Conservation (phyloP, 2,329 filamentous ascomycete species). For the Lojkania enalia region DNA sequence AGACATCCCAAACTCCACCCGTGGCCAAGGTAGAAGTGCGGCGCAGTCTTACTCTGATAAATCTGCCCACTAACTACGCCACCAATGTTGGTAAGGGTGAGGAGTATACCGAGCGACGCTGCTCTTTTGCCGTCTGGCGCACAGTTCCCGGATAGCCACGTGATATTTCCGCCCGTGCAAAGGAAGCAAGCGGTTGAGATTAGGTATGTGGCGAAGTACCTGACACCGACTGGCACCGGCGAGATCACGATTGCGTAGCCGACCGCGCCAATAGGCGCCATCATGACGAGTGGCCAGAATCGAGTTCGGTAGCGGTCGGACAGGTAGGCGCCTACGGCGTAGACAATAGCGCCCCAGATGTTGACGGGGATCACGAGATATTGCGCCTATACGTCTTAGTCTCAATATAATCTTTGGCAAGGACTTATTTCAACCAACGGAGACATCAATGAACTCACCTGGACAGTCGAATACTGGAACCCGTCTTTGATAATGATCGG, state of each 20-base stretch:
- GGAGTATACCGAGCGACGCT: conserved; percentile 33
- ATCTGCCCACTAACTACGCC: conserved; percentile 41
- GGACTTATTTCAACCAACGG: not conserved
- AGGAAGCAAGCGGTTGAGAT: conserved; percentile 39
- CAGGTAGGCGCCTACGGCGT: conserved; percentile 44
- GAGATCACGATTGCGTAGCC: conserved; percentile 38
- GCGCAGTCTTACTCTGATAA: conserved; percentile 33
- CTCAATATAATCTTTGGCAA: not conserved
- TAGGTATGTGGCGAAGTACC: conserved; percentile 40
- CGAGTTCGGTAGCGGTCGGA: conserved; percentile 44
- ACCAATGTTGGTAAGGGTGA: conserved; percentile 40
- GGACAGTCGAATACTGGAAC: conserved; percentile 45
- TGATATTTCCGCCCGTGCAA: conserved; percentile 39
- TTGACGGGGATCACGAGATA: conserved; percentile 50
- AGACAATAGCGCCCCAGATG: conserved; percentile 47
- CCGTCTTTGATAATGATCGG: conserved; percentile 49
- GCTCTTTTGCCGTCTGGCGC: conserved; percentile 40
- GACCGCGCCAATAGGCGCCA: conserved; percentile 33
- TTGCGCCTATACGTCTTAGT: conserved; percentile 22
- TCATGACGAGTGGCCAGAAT: conserved; percentile 43
- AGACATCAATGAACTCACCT: conserved; percentile 29
- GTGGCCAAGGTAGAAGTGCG: conserved; percentile 36
- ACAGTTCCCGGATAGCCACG: conserved; percentile 39
- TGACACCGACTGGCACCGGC: conserved; percentile 26
- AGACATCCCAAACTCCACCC: conserved; percentile 45